These are phyloP conservation scores for Sutorius australiensis DNA, from an alignment of 768 basidiomycete genomes.

Conservation along the genomic window DNA sequence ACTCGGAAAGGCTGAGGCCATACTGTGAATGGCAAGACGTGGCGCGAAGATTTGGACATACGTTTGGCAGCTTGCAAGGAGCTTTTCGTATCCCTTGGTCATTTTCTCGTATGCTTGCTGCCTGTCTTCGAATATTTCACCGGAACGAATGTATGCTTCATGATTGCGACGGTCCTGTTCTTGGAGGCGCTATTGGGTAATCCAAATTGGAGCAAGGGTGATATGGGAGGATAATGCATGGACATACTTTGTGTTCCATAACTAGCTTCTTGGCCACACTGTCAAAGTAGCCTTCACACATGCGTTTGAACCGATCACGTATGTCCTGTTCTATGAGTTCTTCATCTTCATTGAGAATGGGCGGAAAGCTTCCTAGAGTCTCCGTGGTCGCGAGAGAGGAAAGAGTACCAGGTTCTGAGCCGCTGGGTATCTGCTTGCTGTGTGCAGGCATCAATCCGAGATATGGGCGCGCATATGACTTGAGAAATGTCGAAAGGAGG, in stretches of 20 bases:
- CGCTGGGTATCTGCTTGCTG: conserved; percentile 55
- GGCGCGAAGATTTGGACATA: conserved; percentile 35
- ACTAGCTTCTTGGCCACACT: conserved; percentile 87
- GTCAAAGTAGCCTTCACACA: conserved; percentile 94
- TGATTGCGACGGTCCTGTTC: conserved; percentile 96
- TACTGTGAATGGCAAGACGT: conserved; percentile 7
- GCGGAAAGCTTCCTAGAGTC: conserved; percentile 39
- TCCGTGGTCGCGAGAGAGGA: conserved; percentile 37
- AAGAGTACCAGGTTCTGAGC: conserved; percentile 54
- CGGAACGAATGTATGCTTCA: conserved; percentile 98
- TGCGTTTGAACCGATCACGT: conserved; percentile 83
- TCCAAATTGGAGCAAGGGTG: background rate
- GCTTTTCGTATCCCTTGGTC: conserved; percentile 92
- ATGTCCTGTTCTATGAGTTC: conserved; percentile 84
- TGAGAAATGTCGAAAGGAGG: conserved; percentile 86
- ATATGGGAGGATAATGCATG: background rate
- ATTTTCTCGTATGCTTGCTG: conserved; percentile 99
- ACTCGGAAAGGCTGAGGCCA: conserved; percentile 71
- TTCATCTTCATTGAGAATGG: conserved; percentile 48
- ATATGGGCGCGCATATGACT: conserved; percentile 85
- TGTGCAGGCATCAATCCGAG: conserved; percentile 66
- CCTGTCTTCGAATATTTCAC: conserved; percentile 98
- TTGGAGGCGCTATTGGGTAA: conserved; percentile 70
- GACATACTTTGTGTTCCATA: conserved; percentile 80
- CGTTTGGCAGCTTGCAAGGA: conserved; percentile 86